Conservation (phyloP, 148 eudicot genomes). For the Spergularia bocconei region DNA sequence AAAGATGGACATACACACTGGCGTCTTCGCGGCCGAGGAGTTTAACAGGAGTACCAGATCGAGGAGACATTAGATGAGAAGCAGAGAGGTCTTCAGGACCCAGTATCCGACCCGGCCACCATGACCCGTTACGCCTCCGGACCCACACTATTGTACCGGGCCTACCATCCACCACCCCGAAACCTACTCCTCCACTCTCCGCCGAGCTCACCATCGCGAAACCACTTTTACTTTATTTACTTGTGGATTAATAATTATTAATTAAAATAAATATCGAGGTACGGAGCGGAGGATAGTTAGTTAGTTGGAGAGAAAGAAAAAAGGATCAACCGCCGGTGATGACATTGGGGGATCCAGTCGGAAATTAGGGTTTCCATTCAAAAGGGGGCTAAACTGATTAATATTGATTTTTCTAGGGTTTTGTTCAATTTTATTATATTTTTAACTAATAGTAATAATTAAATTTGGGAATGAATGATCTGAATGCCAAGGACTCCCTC, state of each 20-base stretch:
- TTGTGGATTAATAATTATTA: background rate
- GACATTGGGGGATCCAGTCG: slow-evolving; percentile 23
- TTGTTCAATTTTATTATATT: too few species aligned
- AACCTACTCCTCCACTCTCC: slow-evolving; percentile 29
- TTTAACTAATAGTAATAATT: too few species aligned
- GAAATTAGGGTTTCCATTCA: slow-evolving; percentile 61
- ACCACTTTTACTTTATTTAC: background rate
- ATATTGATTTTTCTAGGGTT: background rate
- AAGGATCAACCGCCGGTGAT: slow-evolving; percentile 52
- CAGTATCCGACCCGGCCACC: slow-evolving; percentile 97
- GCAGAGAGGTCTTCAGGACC: slow-evolving; percentile 71
- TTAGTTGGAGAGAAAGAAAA: background rate
- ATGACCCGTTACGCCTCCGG: slow-evolving; percentile 83
- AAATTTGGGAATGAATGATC: too few species aligned
- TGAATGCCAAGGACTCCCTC: too few species aligned
- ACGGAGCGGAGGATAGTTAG: slow-evolving; percentile 11
- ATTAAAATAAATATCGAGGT: background rate
- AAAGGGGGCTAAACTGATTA: slow-evolving; percentile 15
- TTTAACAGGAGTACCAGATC: slow-evolving; percentile 96
- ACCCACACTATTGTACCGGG: slow-evolving; percentile 95
- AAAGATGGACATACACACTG: slow-evolving; percentile 92
- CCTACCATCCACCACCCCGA: slow-evolving; percentile 47
- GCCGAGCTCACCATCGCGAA: slow-evolving; percentile 60
- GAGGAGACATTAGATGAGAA: slow-evolving; percentile 82
- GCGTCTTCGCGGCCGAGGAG: slow-evolving; percentile 98